phyloP scores from a whole-genome alignment of 306 rosid species.

The Aeschynomene evenia region DNA sequence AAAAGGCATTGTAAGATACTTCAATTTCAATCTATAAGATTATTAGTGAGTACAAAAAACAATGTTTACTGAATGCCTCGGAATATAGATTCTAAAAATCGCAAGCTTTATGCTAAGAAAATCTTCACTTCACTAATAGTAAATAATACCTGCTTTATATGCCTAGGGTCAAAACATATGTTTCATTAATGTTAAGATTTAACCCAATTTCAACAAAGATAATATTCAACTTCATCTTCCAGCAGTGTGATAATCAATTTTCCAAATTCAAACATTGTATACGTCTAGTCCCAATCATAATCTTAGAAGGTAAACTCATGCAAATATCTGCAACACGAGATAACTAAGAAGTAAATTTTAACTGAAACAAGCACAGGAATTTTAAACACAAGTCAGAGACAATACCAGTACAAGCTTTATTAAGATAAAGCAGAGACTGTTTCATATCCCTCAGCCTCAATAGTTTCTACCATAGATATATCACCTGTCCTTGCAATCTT shows the following conservation, averaged over 20 bases:
- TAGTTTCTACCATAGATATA: conserved; percentile 65
- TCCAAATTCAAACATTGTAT: conserved; percentile 1
- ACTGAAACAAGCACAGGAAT: neutral
- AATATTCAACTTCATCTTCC: conserved; percentile 20
- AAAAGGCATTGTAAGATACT: conserved; percentile 21
- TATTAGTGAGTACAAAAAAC: neutral
- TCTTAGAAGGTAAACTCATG: conserved; percentile 1
- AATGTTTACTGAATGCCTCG: neutral
- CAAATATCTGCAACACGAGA: conserved; percentile 11
- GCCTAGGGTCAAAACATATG: conserved; percentile 4
- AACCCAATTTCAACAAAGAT: conserved; percentile 9
- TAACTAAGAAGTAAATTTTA: conserved; percentile 16
- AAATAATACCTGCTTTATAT: neutral
- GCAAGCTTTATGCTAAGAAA: conserved; percentile 12
- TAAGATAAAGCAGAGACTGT: conserved; percentile 51
- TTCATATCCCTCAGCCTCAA: conserved; percentile 77
- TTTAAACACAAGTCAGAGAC: conserved; percentile 29
- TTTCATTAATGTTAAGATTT: neutral
- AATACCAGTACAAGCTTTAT: conserved; percentile 30
- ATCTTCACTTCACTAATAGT: neutral
- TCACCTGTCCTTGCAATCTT: conserved; percentile 78
- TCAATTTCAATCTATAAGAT: neutral
- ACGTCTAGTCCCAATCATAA: conserved; percentile 2
- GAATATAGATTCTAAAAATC: neutral
- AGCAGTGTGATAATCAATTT: conserved; percentile 12